Percentiles rank a stretch among this genome's conserved stretches.
Evolutionary conservation across 441 rosid genomes (phyloP).

Genomic region (Kokia cookei): DNA sequence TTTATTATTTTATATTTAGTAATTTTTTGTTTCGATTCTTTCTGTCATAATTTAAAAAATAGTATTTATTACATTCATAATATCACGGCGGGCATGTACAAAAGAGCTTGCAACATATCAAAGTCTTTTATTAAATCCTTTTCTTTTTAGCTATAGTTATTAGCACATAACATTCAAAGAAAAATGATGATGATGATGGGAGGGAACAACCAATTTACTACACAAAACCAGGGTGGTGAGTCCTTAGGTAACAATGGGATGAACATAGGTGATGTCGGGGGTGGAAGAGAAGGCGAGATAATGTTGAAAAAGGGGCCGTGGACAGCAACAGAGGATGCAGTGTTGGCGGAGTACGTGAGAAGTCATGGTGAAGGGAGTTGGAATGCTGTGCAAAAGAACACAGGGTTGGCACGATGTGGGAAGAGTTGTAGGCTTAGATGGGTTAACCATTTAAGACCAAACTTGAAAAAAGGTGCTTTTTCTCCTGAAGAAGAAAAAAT

Average conservation of each 20-base stretch:
- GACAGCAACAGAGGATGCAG: conserved; percentile 76
- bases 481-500: conserved; percentile 66
- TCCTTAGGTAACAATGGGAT: background rate
- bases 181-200: background rate
- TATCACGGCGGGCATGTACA: too few relatives aligned
- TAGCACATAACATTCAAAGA: background rate
- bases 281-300: conserved; percentile 20
- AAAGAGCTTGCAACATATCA: too few relatives aligned
- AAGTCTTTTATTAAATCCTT: too few relatives aligned
- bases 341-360: conserved; percentile 63
- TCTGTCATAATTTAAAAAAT: too few relatives aligned
- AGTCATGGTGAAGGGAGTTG: conserved; percentile 93
- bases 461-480: conserved; percentile 77
- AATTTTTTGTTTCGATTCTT: too few relatives aligned
- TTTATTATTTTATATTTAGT: too few relatives aligned
- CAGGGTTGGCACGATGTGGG: conserved; percentile 81
- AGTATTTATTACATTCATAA: too few relatives aligned
- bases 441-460: conserved; percentile 30
- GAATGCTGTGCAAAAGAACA: conserved; percentile 77
- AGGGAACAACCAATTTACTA: background rate
- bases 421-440: conserved; percentile 85
- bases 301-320: conserved; percentile 84
- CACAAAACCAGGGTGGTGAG: conserved; percentile 29
- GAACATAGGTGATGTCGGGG: background rate
- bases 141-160: background rate